Evolutionary conservation across 2,329 filamentous ascomycete species (phyloP).

Genomic region (Elsinoe arachidis): DNA sequence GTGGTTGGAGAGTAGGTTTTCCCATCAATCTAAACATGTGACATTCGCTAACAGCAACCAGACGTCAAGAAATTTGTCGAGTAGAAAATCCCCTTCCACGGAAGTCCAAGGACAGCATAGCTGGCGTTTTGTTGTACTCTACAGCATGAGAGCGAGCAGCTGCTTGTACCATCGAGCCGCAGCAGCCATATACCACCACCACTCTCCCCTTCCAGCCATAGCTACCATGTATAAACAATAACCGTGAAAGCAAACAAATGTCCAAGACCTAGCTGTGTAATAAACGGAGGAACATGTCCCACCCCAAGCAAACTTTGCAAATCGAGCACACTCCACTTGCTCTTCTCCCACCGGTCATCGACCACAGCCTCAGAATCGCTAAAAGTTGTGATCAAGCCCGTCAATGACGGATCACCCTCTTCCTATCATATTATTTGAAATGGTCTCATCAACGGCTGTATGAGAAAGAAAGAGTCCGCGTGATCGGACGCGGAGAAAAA

Average conservation of each 20-base stretch:
- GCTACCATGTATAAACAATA: background rate
- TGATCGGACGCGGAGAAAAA: background rate
- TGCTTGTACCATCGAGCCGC: background rate
- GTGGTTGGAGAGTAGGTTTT: slow-evolving; percentile 64
- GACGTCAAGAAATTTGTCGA: slow-evolving; percentile 81
- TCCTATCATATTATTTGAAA: slow-evolving; percentile 6
- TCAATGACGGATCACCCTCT: slow-evolving; percentile 3
- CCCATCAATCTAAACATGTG: too few relatives aligned
- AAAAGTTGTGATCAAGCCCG: slow-evolving; percentile 7
- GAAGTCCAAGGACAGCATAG: background rate
- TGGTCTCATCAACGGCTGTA: slow-evolving; percentile 10
- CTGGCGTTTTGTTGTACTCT: background rate
- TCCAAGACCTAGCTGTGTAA: too few relatives aligned
- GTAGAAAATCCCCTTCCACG: slow-evolving; percentile 22
- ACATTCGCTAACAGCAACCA: slow-evolving; percentile 20
- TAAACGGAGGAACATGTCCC: too few relatives aligned
- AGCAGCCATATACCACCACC: background rate
- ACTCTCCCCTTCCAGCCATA: background rate
- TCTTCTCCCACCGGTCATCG: background rate
- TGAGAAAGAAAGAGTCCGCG: slow-evolving; percentile 1
- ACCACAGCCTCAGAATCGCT: slow-evolving; percentile 10
- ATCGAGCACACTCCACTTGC: background rate
- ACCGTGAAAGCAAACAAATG: too few relatives aligned
- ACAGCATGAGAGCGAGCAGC: background rate
- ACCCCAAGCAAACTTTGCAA: background rate